Conservation (phyloP, 192 early-diverging fungal species). For the Coemansia sp. region DNA sequence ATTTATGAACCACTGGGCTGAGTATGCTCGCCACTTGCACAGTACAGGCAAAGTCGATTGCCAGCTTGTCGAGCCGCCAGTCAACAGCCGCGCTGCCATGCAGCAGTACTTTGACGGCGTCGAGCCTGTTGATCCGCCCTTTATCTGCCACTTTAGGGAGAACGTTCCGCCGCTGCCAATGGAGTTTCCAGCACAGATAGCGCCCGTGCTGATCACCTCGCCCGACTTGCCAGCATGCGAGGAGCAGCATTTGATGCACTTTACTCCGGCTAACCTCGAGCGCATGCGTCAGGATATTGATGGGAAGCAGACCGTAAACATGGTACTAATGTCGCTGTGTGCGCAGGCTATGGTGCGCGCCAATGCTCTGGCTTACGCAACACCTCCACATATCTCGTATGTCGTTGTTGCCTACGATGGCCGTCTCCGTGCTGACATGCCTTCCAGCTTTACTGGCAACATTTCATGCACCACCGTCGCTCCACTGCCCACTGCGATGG, state of each 20-base stretch:
- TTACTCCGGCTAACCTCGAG: constrained; percentile 24
- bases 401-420: constrained; percentile 44
- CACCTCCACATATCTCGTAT: constrained; percentile 21
- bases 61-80: constrained; percentile 17
- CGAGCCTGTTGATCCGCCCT: constrained; percentile 22
- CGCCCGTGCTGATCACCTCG: constrained; percentile 35
- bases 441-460: constrained; percentile 33
- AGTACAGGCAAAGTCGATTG: constrained; percentile 3
- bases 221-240: constrained; percentile 21
- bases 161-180: neutral
- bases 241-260: constrained; percentile 49
- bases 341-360: constrained; percentile 26
- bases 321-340: constrained; percentile 24
- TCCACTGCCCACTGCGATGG: constrained; percentile 6
- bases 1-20: constrained; percentile 46
- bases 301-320: constrained; percentile 15
- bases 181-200: constrained; percentile 15
- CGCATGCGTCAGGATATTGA: constrained; percentile 43
- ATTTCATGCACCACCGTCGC: constrained; percentile 29
- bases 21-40: constrained; percentile 29
- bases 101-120: constrained; percentile 27
- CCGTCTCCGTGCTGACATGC: constrained; percentile 27
- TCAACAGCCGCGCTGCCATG: constrained; percentile 26
- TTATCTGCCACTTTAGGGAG: constrained; percentile 37
- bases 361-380: constrained; percentile 18